Conservation (phyloP, 345 rosid genomes). For the Euphorbia peplus region DNA sequence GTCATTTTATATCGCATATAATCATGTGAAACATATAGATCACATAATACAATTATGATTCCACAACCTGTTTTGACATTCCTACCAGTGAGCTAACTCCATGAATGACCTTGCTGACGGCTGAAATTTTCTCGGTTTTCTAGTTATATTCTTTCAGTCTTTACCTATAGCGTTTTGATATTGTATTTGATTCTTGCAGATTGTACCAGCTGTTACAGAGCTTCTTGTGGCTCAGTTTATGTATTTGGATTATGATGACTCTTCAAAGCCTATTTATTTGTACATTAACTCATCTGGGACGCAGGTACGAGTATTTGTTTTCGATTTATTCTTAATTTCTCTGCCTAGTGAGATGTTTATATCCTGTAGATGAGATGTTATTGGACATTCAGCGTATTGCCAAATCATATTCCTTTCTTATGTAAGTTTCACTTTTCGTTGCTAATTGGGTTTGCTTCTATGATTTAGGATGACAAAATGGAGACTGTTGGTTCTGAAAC, state of each 20-base stretch:
- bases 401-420: background rate
- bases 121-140: background rate
- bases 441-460: constrained; percentile 17
- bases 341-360: background rate
- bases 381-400: background rate
- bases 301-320: constrained; percentile 44
- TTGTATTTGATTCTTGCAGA: constrained; percentile 41
- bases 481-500: constrained; percentile 91
- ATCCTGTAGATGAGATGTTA: background rate
- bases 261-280: constrained; percentile 70
- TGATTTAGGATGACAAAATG: constrained; percentile 70
- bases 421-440: background rate
- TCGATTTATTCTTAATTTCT: background rate
- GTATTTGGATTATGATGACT: constrained; percentile 69
- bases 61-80: no score
- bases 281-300: constrained; percentile 87
- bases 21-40: no score
- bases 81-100: no score
- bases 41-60: no score
- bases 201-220: constrained; percentile 85
- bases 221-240: constrained; percentile 82
- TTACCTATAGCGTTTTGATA: constrained; percentile 12
- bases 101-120: background rate
- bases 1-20: no score
- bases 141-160: background rate